Evolutionary conservation across 805 yeast genomes (phyloP).

Genomic region (Starmerella potacharoeniae): DNA sequence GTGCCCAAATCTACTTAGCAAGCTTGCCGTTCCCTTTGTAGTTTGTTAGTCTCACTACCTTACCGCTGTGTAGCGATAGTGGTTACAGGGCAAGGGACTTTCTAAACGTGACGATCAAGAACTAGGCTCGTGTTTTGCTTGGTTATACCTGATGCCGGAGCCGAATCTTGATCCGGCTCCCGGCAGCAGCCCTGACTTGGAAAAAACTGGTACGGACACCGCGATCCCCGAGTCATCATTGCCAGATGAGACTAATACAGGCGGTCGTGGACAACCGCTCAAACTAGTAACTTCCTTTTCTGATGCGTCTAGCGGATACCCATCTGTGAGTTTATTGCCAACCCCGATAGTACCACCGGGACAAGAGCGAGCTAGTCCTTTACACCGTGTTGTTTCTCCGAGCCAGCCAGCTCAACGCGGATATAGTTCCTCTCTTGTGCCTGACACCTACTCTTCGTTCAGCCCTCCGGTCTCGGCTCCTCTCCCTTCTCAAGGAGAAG

Average conservation of each 20-base stretch:
- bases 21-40: no score
- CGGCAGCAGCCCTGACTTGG: neutral
- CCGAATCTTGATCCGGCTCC: slow-evolving; percentile 3
- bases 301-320: neutral
- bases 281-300: slow-evolving; percentile 1
- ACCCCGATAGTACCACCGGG: slow-evolving; percentile 5
- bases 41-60: no score
- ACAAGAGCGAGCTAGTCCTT: neutral
- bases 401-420: neutral
- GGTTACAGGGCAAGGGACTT: neutral
- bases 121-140: neutral
- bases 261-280: neutral
- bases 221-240: neutral
- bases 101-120: neutral
- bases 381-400: neutral
- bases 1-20: no score
- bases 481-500: neutral
- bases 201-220: neutral
- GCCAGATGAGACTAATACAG: neutral
- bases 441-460: slow-evolving; percentile 3
- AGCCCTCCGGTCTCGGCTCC: neutral
- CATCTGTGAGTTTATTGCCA: slow-evolving; percentile 10
- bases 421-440: slow-evolving; percentile 10
- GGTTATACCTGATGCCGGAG: slow-evolving; percentile 1
- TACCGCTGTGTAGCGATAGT: neutral